Evolutionary conservation across 2,329 filamentous ascomycete genomes (phyloP).

Genomic region (Aspergillus neoniger): DNA sequence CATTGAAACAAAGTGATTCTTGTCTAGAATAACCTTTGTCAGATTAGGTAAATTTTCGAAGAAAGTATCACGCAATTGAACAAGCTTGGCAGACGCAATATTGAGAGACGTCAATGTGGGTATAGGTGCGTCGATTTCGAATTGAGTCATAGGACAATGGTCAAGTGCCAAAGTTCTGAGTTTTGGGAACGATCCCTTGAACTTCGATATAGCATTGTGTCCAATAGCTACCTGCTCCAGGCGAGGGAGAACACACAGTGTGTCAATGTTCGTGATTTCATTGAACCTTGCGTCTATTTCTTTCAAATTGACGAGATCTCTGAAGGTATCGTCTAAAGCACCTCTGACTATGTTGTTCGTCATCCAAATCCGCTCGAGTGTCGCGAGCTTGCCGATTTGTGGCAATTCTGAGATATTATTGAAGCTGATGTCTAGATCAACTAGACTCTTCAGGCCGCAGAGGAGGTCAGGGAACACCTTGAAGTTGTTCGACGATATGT

Average conservation of each 20-base stretch:
- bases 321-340: conserved; percentile 71
- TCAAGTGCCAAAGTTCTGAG: conserved; percentile 85
- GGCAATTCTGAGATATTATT: conserved; percentile 82
- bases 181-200: conserved; percentile 82
- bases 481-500: conserved; percentile 91
- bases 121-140: conserved; percentile 75
- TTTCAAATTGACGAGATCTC: conserved; percentile 71
- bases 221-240: conserved; percentile 87
- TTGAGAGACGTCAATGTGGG: conserved; percentile 85
- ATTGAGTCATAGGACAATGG: conserved; percentile 92
- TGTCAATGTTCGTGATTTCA: conserved; percentile 81
- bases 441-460: conserved; percentile 76
- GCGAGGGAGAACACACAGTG: conserved; percentile 78
- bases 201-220: conserved; percentile 89
- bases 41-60: conserved; percentile 86
- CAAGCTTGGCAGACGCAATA: conserved; percentile 85
- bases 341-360: conserved; percentile 90
- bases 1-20: conserved; percentile 91
- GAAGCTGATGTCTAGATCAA: conserved; percentile 96
- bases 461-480: conserved; percentile 82
- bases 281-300: conserved; percentile 97
- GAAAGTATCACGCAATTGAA: conserved; percentile 80
- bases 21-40: conserved; percentile 84
- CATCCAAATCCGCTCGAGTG: conserved; percentile 85
- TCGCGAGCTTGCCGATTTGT: conserved; percentile 74